Conservation (phyloP, 208 protist genomes). For the Naegleria gruberi region DNA sequence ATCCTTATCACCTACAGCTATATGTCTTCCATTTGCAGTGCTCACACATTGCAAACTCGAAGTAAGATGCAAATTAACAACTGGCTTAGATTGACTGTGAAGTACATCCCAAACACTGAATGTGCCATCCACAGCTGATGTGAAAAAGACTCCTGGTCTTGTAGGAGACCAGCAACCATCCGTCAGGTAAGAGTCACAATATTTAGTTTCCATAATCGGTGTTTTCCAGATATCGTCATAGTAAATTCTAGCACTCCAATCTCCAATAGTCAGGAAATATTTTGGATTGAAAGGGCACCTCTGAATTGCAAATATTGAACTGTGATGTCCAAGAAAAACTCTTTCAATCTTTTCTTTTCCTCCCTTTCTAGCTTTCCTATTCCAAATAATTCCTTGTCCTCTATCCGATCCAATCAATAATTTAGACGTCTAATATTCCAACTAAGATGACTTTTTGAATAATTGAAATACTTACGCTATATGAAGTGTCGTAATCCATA, state of each 20-base stretch:
- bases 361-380: conserved; percentile 4
- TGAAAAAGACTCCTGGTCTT: conserved; percentile 86
- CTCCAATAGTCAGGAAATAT: conserved; percentile 90
- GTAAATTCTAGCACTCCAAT: conserved; percentile 91
- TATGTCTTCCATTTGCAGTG: conserved; percentile 58
- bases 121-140: conserved; percentile 87
- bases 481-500: conserved; percentile 85
- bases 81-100: conserved; percentile 77
- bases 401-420: background rate
- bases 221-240: conserved; percentile 47
- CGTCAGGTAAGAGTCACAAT: conserved; percentile 85
- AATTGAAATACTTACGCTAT: background rate
- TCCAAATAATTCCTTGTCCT: background rate
- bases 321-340: conserved; percentile 86
- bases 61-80: conserved; percentile 75
- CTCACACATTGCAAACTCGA: conserved; percentile 68
- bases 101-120: conserved; percentile 89
- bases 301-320: conserved; percentile 84
- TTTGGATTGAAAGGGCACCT: conserved; percentile 85
- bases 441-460: background rate
- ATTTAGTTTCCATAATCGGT: conserved; percentile 89
- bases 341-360: conserved; percentile 9
- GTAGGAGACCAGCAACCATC: conserved; percentile 79
- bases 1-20: conserved; percentile 78
- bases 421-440: background rate